Evolutionary conservation across 2,329 filamentous ascomycete species (phyloP).

Genomic region (Alternaria sp.): DNA sequence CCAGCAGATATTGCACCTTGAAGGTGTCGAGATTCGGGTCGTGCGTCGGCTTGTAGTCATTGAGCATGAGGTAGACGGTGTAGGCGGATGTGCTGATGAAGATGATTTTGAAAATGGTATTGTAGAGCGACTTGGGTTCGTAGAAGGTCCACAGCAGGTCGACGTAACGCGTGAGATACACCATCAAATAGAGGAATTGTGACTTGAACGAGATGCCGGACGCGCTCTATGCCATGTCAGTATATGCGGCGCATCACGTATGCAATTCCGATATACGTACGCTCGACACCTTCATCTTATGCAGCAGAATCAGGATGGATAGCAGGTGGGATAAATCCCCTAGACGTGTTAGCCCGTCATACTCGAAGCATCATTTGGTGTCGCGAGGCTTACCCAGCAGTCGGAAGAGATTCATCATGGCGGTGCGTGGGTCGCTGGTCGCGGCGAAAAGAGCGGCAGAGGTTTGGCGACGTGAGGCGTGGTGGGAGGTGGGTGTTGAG

Average conservation of each 20-base stretch:
- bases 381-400: slow-evolving; percentile 61
- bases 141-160: slow-evolving; percentile 86
- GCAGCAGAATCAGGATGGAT: slow-evolving; percentile 91
- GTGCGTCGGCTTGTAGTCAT: slow-evolving; percentile 95
- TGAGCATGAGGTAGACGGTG: slow-evolving; percentile 97
- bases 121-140: slow-evolving; percentile 74
- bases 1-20: slow-evolving; percentile 92
- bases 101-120: slow-evolving; percentile 92
- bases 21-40: slow-evolving; percentile 98
- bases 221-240: slow-evolving; percentile 72
- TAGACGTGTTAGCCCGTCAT: slow-evolving; percentile 50
- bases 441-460: slow-evolving; percentile 18
- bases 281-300: slow-evolving; percentile 91
- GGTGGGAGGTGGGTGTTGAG: slow-evolving; percentile 14
- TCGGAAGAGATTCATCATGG: slow-evolving; percentile 73
- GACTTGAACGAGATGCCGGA: slow-evolving; percentile 99
- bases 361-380: background rate
- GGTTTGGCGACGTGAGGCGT: slow-evolving; percentile 21
- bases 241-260: slow-evolving; percentile 2
- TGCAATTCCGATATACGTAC: slow-evolving; percentile 60
- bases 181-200: slow-evolving; percentile 90
- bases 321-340: slow-evolving; percentile 94
- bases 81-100: slow-evolving; percentile 92
- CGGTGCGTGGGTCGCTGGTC: slow-evolving; percentile 29
- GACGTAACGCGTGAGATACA: slow-evolving; percentile 93